phyloP scores from a whole-genome alignment of 1,139 yeast genomes.

The Torulaspora pretoriensis region DNA sequence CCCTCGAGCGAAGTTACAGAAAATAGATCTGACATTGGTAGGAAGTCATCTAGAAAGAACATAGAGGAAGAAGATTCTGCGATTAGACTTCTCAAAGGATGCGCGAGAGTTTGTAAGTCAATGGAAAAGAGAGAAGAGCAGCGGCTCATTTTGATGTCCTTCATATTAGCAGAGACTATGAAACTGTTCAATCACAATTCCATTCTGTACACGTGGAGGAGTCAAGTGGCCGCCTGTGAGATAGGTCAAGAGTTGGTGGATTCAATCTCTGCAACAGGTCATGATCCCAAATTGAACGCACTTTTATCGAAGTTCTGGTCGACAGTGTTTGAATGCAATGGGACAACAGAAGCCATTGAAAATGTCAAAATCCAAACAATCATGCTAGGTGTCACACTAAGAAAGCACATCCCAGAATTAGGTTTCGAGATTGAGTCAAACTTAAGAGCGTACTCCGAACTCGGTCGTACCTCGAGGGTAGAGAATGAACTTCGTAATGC shows the following conservation, averaged over 20 bases:
- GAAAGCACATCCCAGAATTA: slow-evolving; percentile 17
- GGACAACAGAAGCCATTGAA: slow-evolving; percentile 51
- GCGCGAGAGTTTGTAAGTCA: slow-evolving; percentile 28
- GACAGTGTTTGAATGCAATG: slow-evolving; percentile 35
- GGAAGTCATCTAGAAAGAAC: slow-evolving; percentile 39
- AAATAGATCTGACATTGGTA: slow-evolving; percentile 29
- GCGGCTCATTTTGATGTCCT: slow-evolving; percentile 20
- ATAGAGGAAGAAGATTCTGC: slow-evolving; percentile 41
- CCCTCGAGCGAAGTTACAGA: slow-evolving; percentile 22
- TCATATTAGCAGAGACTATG: slow-evolving; percentile 24
- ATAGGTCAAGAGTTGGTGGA: slow-evolving; percentile 29
- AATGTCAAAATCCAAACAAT: slow-evolving; percentile 55
- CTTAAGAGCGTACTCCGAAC: slow-evolving; percentile 35
- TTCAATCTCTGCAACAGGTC: slow-evolving; percentile 16
- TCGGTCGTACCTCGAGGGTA: slow-evolving; percentile 39
- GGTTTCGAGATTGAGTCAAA: slow-evolving; percentile 23
- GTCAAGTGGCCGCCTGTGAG: slow-evolving; percentile 47
- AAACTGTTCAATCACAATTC: slow-evolving; percentile 35
- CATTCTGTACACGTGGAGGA: slow-evolving; percentile 56
- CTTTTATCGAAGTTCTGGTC: slow-evolving; percentile 35
- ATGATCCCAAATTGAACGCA: slow-evolving; percentile 4
- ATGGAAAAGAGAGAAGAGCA: slow-evolving; percentile 18
- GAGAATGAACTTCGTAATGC: slow-evolving; percentile 37
- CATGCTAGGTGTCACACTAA: slow-evolving; percentile 37
- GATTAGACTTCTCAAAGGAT: slow-evolving; percentile 34